Evolutionary conservation across 495 filamentous ascomycete species (phyloP).

Genomic region (Alectoria sarmentosa): DNA sequence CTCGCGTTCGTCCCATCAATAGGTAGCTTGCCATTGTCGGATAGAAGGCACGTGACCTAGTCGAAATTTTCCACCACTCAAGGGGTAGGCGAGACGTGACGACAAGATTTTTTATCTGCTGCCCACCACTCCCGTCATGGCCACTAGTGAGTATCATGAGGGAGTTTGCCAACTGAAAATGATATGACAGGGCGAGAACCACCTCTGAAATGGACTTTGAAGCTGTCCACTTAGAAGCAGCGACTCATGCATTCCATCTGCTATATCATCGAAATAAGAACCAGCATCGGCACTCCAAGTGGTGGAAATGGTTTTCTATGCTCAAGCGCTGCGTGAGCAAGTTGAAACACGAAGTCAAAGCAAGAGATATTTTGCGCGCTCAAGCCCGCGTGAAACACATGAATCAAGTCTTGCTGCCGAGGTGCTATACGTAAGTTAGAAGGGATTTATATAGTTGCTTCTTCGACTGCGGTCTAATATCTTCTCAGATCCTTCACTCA

Average conservation of each 20-base stretch:
- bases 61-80: too few species aligned
- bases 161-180: too few species aligned
- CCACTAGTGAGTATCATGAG: too few species aligned
- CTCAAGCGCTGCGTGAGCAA: slow-evolving; percentile 55
- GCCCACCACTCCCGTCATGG: too few species aligned
- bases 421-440: slow-evolving; percentile 40
- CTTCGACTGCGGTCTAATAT: slow-evolving; percentile 5
- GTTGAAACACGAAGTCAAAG: slow-evolving; percentile 40
- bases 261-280: slow-evolving; percentile 76
- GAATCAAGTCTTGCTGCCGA: slow-evolving; percentile 34
- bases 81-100: too few species aligned
- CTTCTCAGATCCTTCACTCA: slow-evolving; percentile 55
- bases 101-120: too few species aligned
- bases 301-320: slow-evolving; percentile 65
- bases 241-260: slow-evolving; percentile 48
- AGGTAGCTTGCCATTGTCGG: not conserved
- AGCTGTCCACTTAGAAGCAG: slow-evolving; percentile 6
- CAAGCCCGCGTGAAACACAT: slow-evolving; percentile 26
- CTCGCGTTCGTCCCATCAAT: not conserved
- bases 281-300: slow-evolving; percentile 63
- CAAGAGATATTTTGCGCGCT: slow-evolving; percentile 5
- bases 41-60: not conserved
- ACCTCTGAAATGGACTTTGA: slow-evolving; percentile 6
- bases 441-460: not conserved
- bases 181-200: not conserved